Base-by-base conservation (phyloP, 495 filamentous ascomycete species). In the Aspergillus egyptiacus region DNA sequence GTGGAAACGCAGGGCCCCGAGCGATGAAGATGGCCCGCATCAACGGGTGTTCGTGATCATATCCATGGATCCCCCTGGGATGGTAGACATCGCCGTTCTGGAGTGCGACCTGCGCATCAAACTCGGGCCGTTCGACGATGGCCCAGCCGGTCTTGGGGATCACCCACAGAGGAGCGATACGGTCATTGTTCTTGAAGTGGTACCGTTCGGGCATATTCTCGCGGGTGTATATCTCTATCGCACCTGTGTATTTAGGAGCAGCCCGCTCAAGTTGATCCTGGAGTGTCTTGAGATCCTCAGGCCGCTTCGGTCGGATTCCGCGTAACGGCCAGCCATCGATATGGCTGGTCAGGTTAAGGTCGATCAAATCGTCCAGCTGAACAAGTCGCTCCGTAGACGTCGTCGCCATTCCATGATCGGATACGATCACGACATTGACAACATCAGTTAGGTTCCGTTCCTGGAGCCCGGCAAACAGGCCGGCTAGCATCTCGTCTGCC, bases 361-460 rank as follows among this genome's bases (percentile, higher is more conserved):
- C 86, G 24, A 97, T 75, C 2, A 95, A 58, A 60, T 96, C 89
- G 52, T 99, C 93, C n/a, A 97, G 69, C 62, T 97, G 93, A 19
- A 99, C 78, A 31, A 96, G 69, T n/a, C 91, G 81, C 14, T 81
- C 74, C 0, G 76, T 80, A 28, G 87, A 83, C 0, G 93, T 96
- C 1, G 87, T 91, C 3, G 91, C 91, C 93, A 99, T 99, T 17
- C 93, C 93, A 58, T 99, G 93, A 64, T 99, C 93, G 9, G 89
- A 95, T 13, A 99, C 91, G n/a, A 99, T 78, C 27, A 99, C 81
- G n/a, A 99, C 77, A 54, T 99, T 99, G 58, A 96, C 86, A 36
- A 97, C 82, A 8, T 84, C 62, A 0, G 90, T 95, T 13, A 97
- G 71, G 58, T 96, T 95, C 19, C 93, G 82, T 24, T 76, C 71